A percentile compares a stretch with the other conserved stretches of the same genome.
Conservation (phyloP, 495 filamentous ascomycete genomes). For the Aspergillus egyptiacus region DNA sequence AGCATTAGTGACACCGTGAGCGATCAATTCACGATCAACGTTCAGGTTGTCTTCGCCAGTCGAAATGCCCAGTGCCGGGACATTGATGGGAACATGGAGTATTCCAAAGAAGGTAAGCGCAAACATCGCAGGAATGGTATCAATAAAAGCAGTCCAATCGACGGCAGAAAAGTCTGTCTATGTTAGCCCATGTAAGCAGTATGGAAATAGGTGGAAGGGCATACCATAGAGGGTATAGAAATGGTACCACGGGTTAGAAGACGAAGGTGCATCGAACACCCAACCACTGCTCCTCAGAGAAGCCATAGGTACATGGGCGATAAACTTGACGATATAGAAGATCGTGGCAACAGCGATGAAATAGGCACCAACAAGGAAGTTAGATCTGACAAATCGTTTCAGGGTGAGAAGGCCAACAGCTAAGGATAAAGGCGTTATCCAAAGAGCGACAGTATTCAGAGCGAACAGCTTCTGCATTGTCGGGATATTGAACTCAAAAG, state of each 20-base stretch:
- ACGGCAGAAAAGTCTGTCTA: slow-evolving; percentile 61
- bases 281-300: slow-evolving; percentile 67
- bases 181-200: slow-evolving; percentile 7
- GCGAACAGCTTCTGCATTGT: slow-evolving; percentile 68
- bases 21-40: slow-evolving; percentile 84
- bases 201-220: slow-evolving; percentile 15
- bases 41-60: slow-evolving; percentile 86
- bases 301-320: slow-evolving; percentile 56
- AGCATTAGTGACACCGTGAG: slow-evolving; percentile 89
- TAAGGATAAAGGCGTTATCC: slow-evolving; percentile 72
- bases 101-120: slow-evolving; percentile 96
- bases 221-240: slow-evolving; percentile 92
- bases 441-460: slow-evolving; percentile 68
- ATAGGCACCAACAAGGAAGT: slow-evolving; percentile 79
- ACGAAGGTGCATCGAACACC: slow-evolving; percentile 81
- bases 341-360: slow-evolving; percentile 72
- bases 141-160: slow-evolving; percentile 71
- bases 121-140: slow-evolving; percentile 90
- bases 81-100: slow-evolving; percentile 95
- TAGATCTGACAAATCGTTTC: slow-evolving; percentile 68
- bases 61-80: slow-evolving; percentile 83
- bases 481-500: slow-evolving; percentile 69
- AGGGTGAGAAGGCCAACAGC: slow-evolving; percentile 68
- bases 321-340: slow-evolving; percentile 74
- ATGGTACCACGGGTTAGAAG: slow-evolving; percentile 88